These are phyloP conservation scores for Tillandsia leiboldiana DNA, from an alignment of 176 grass and related monocot species.

Conservation along the genomic window DNA sequence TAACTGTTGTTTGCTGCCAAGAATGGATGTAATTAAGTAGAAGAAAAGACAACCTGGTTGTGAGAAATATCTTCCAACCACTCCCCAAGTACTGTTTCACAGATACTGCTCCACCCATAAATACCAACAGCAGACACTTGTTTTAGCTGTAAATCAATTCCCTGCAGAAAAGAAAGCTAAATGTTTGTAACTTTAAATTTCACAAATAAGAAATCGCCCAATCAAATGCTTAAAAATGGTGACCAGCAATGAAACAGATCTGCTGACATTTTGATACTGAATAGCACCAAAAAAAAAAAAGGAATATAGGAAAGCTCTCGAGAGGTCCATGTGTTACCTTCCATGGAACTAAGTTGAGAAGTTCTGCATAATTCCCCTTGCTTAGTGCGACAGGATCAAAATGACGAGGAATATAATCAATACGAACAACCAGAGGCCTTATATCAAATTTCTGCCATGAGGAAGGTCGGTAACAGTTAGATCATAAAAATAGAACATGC, in stretches of 20 bases:
- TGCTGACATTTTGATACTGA: background rate
- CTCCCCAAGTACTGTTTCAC: slow-evolving; percentile 67
- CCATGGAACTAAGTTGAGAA: slow-evolving; percentile 97
- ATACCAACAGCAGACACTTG: slow-evolving; percentile 84
- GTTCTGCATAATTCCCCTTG: slow-evolving; percentile 92
- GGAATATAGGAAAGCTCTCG: slow-evolving; percentile 5
- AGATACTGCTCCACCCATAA: slow-evolving; percentile 89
- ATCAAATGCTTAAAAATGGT: background rate
- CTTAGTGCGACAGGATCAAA: slow-evolving; percentile 82
- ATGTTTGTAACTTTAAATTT: background rate
- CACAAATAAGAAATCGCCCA: background rate
- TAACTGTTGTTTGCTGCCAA: too few species aligned
- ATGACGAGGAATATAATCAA: slow-evolving; percentile 90
- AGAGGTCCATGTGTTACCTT: slow-evolving; percentile 47
- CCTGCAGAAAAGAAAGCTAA: slow-evolving; percentile 30
- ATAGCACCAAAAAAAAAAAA: slow-evolving; percentile 3
- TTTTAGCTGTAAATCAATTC: slow-evolving; percentile 95
- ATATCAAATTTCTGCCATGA: slow-evolving; percentile 89
- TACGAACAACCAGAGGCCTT: slow-evolving; percentile 58
- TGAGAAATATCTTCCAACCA: slow-evolving; percentile 98
- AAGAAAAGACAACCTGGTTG: slow-evolving; percentile 57
- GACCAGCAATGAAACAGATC: background rate
- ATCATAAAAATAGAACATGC: slow-evolving; percentile 11
- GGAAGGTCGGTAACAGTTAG: slow-evolving; percentile 12
- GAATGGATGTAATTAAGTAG: background rate